Conservation (phyloP, 2,329 filamentous ascomycete genomes). For the Sporothrix inflata region DNA sequence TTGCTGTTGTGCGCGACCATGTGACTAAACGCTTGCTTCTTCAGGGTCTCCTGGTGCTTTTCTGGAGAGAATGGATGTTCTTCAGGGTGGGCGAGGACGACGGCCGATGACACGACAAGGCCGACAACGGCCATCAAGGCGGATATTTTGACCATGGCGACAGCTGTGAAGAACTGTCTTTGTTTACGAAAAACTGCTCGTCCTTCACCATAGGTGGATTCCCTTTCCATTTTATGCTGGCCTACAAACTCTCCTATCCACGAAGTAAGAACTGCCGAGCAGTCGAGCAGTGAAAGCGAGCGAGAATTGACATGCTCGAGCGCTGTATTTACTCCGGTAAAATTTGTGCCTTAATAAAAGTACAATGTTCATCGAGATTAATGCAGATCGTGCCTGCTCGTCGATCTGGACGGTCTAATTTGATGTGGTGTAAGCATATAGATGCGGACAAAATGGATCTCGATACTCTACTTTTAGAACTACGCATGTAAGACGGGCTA, state of each 20-base stretch:
- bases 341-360: background rate
- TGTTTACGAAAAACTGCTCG: background rate
- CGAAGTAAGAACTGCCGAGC: background rate
- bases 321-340: no score
- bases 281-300: background rate
- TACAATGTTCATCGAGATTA: background rate
- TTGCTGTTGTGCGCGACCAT: constrained; percentile 14
- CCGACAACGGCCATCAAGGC: background rate
- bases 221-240: background rate
- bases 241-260: background rate
- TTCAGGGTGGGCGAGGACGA: background rate
- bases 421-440: background rate
- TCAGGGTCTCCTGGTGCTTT: background rate
- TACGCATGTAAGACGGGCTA: background rate
- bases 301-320: background rate
- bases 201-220: background rate
- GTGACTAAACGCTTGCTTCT: constrained; percentile 10
- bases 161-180: background rate
- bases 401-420: background rate
- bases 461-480: background rate
- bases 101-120: background rate
- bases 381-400: no score
- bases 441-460: background rate
- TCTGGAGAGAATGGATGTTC: constrained; percentile 2
- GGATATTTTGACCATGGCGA: background rate